phyloP scores from a whole-genome alignment of 2,329 filamentous ascomycete genomes.

The Penicillium freii region DNA sequence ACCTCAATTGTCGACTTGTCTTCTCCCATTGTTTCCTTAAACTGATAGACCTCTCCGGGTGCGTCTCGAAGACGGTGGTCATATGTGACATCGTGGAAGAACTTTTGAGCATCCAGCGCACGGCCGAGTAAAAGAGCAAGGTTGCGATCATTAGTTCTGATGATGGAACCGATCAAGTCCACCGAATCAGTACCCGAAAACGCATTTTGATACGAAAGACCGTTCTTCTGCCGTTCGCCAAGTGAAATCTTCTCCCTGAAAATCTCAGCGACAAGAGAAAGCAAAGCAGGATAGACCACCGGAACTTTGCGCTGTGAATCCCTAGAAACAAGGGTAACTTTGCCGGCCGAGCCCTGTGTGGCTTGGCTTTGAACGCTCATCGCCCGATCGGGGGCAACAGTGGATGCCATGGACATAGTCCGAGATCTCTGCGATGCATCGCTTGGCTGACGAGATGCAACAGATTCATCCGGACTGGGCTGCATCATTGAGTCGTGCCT shows the following conservation, averaged over 20 bases:
- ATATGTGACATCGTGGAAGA: conserved; percentile 98
- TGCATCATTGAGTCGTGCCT: conserved; percentile 44
- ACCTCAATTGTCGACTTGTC: conserved; percentile 72
- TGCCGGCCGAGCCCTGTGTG: conserved; percentile 53
- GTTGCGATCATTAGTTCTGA: conserved; percentile 94
- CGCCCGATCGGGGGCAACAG: conserved; percentile 56
- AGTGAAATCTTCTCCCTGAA: conserved; percentile 86
- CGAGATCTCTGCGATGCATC: conserved; percentile 51
- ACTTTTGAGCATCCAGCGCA: conserved; percentile 94
- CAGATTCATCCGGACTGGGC: conserved; percentile 40
- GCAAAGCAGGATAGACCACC: conserved; percentile 86
- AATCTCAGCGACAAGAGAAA: conserved; percentile 89
- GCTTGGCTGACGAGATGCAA: conserved; percentile 42
- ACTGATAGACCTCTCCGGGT: conserved; percentile 93
- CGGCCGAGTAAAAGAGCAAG: conserved; percentile 85
- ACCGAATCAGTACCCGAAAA: conserved; percentile 96
- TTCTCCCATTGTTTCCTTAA: conserved; percentile 80
- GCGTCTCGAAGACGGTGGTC: conserved; percentile 93
- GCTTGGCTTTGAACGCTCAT: conserved; percentile 56
- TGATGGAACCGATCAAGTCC: conserved; percentile 92
- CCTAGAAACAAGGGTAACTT: conserved; percentile 55
- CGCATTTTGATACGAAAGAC: conserved; percentile 92
- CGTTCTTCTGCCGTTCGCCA: conserved; percentile 91
- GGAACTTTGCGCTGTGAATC: conserved; percentile 69
- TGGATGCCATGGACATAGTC: conserved; percentile 89